phyloP scores from a whole-genome alignment of 805 yeast genomes.

The Candida anglica region DNA sequence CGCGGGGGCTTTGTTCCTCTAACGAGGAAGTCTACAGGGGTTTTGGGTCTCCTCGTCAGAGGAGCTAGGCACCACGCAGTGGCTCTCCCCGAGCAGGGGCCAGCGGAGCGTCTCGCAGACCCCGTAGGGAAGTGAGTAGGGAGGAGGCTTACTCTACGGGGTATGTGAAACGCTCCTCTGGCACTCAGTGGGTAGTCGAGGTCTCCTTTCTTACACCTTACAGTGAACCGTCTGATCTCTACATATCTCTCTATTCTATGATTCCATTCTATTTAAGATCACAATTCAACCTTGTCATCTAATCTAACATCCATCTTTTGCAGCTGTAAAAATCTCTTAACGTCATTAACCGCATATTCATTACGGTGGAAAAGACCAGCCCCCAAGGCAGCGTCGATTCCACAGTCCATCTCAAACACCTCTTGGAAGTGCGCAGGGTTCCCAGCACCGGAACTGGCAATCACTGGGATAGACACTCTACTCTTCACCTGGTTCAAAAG shows the following conservation, averaged over 20 bases:
- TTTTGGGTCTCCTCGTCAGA: no score
- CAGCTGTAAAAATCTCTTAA: constrained; percentile 61
- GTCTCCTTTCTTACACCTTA: no score
- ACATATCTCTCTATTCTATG: background rate
- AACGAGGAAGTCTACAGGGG: no score
- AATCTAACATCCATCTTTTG: constrained; percentile 70
- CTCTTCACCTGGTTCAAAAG: constrained; percentile 72
- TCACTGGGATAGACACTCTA: constrained; percentile 84
- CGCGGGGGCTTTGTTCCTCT: no score
- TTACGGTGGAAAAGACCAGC: constrained; percentile 99
- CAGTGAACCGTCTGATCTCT: no score
- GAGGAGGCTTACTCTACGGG: no score
- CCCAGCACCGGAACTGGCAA: constrained; percentile 98
- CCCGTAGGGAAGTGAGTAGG: no score
- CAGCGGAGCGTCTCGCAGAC: no score
- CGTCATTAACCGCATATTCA: constrained; percentile 83
- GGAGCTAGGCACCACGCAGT: no score
- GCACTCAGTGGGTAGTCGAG: no score
- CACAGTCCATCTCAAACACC: constrained; percentile 70
- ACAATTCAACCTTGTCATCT: constrained; percentile 35
- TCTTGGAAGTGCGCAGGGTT: constrained; percentile 85
- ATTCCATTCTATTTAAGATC: background rate
- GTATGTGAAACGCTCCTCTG: no score
- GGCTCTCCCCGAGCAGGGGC: no score
- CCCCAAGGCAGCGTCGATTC: constrained; percentile 94